Base-by-base conservation (phyloP, 352 stramenopile species). In the Phytophthora cactorum region DNA sequence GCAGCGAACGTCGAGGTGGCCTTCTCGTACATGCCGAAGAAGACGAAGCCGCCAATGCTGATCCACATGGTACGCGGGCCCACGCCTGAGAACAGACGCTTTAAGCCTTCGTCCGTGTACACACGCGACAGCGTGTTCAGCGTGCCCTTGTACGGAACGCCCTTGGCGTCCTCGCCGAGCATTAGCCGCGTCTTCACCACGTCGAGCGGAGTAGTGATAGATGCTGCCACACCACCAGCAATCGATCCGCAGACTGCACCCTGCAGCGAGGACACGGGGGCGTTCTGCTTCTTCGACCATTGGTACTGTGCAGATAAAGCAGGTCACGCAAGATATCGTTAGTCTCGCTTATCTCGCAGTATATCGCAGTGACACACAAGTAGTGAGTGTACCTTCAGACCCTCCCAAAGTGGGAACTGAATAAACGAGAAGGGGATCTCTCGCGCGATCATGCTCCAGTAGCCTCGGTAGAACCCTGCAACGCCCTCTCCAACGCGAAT, bases 391-490 rank as follows among this genome's bases (percentile, higher is more conserved):
- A 95, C 81, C 89, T 99, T 99, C 27, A 99, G 81, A 34, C 83
- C 77, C 87, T 99, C 98, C 87, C 98, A 99, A 3, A 99, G 75
- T n/a, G 97, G 97, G 77, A 99, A 99, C 87, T 99, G 97, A 72
- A 99, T 99, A 52, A 99, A 98, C 27, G 96, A 98, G 79, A 99
- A 99, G 4, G 98, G 98, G 59, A 99, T 98, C 71, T 99, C 98
- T 62, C 98, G 88, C 61, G 98, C 89, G n/a, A 99, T 89, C 68
- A 98, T 99, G 54, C 97, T 98, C 63, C 92, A 96, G 82, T 99
- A 99, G 52, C 97, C 98, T 44, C 92, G 86, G 82, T 99, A 99
- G 63, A 99, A 96, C 11, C 97, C 97, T 17, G 80, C 70, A 25
- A 92, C 22, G 28, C 79, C 96, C 63, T 90, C 75, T 38, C 92